Percentiles rank a stretch among this genome's conserved stretches.
phyloP scores from a whole-genome alignment of 768 basidiomycete genomes.

The Pisolithus orientalis region DNA sequence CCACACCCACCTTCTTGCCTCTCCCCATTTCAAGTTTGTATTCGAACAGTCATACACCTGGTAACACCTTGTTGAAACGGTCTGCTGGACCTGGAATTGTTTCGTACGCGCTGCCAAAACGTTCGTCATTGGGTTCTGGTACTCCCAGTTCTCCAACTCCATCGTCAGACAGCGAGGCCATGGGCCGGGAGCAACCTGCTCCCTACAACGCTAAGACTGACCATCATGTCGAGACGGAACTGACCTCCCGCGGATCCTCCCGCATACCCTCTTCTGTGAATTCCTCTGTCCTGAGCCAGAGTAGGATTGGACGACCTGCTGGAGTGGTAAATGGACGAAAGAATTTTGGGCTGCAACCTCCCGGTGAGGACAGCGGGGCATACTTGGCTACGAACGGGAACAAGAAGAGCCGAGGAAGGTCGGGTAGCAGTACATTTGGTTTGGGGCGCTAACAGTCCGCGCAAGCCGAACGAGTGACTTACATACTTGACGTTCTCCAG shows the following conservation, averaged over 20 bases:
- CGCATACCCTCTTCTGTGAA: slow-evolving; percentile 34
- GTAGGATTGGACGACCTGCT: slow-evolving; percentile 39
- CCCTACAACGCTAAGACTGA: slow-evolving; percentile 21
- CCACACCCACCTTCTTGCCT: slow-evolving; percentile 76
- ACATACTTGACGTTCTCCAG: not conserved
- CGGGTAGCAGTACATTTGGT: slow-evolving; percentile 20
- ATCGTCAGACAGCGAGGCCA: slow-evolving; percentile 20
- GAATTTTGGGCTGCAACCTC: slow-evolving; percentile 30
- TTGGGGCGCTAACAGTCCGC: slow-evolving; percentile 12
- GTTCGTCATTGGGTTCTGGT: slow-evolving; percentile 56
- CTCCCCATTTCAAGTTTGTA: slow-evolving; percentile 51
- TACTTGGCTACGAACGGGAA: slow-evolving; percentile 13
- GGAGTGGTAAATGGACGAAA: slow-evolving; percentile 40
- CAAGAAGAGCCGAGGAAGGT: slow-evolving; percentile 21
- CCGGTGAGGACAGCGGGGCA: slow-evolving; percentile 12
- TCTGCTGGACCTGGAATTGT: slow-evolving; percentile 46
- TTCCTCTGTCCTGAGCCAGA: slow-evolving; percentile 30
- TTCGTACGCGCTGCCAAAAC: slow-evolving; percentile 42
- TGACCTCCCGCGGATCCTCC: slow-evolving; percentile 39
- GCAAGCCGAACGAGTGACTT: not conserved
- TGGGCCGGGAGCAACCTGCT: slow-evolving; percentile 20
- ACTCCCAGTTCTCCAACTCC: slow-evolving; percentile 23
- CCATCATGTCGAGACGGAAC: slow-evolving; percentile 24
- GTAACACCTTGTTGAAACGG: slow-evolving; percentile 46
- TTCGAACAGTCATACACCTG: slow-evolving; percentile 28